A percentile compares a stretch with the other conserved stretches of the same genome.
These are phyloP conservation scores for Hirsutella rhossiliensis DNA, from an alignment of 2,329 filamentous ascomycete genomes.

Conservation along the genomic window DNA sequence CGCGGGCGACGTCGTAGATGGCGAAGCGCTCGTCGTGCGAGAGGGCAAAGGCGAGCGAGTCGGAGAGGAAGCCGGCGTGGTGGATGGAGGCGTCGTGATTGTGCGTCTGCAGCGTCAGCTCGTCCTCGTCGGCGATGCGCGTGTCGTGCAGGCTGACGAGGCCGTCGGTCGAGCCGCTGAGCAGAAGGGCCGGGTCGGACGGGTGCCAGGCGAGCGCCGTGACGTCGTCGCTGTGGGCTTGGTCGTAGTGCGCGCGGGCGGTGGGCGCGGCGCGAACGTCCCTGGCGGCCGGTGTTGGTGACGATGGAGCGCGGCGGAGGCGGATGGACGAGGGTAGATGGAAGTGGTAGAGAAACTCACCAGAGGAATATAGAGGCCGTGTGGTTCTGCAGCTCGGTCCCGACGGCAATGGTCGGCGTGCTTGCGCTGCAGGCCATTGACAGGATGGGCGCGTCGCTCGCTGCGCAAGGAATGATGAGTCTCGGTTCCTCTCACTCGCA, in stretches of 20 bases:
- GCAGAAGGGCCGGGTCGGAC: conserved; percentile 43
- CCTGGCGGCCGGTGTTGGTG: conserved; percentile 24
- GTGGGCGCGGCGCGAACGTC: conserved; percentile 39
- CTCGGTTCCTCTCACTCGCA: background rate
- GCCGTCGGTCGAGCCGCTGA: conserved; percentile 71
- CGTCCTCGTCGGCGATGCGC: conserved; percentile 59
- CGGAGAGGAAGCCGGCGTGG: conserved; percentile 57
- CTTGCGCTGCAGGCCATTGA: conserved; percentile 50
- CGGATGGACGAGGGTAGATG: no score
- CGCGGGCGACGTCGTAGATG: conserved; percentile 50
- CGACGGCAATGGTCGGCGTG: conserved; percentile 52
- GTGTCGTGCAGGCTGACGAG: conserved; percentile 69
- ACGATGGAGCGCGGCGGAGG: background rate
- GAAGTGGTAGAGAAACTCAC: conserved; percentile 30
- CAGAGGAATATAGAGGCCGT: conserved; percentile 50
- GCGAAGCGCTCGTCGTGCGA: conserved; percentile 71
- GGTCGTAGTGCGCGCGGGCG: conserved; percentile 43
- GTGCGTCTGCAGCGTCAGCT: conserved; percentile 64
- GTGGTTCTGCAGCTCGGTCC: conserved; percentile 59
- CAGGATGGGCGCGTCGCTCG: conserved; percentile 40
- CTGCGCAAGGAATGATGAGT: conserved; percentile 12
- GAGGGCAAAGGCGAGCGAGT: conserved; percentile 55
- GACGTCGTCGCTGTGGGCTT: conserved; percentile 57
- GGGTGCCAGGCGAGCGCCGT: conserved; percentile 51
- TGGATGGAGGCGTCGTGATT: conserved; percentile 68